Conservation (phyloP, 345 rosid genomes). For the Rubroshorea leprosula region DNA sequence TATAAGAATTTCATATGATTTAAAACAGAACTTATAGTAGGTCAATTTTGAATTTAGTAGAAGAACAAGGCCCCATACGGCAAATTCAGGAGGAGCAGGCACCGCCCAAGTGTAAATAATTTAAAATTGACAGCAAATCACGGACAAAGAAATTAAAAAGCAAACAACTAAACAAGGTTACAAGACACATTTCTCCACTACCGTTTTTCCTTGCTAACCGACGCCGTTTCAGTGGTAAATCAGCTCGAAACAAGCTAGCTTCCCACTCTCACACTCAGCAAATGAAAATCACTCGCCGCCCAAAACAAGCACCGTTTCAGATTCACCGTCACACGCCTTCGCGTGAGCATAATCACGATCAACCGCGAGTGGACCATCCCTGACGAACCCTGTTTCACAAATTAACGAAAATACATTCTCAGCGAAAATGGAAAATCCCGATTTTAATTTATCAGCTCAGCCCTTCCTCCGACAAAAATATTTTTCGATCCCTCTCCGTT, state of each 20-base stretch:
- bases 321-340: not conserved
- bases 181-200: not conserved
- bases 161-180: not conserved
- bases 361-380: not conserved
- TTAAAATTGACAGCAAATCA: not conserved
- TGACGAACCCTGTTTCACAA: not conserved
- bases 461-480: conserved; percentile 15
- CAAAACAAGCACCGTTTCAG: not conserved
- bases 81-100: not conserved
- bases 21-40: not conserved
- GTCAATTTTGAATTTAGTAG: not conserved
- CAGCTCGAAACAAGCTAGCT: not conserved
- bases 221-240: conserved; percentile 7
- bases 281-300: not conserved
- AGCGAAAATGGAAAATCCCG: not conserved
- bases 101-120: not conserved
- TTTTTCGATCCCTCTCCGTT: conserved; percentile 16
- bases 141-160: not conserved
- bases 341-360: not conserved
- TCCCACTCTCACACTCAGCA: not conserved
- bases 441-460: conserved; percentile 6
- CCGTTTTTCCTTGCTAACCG: not conserved
- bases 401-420: not conserved
- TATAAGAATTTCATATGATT: not conserved
- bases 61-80: not conserved